These are phyloP conservation scores for Nemania abortiva DNA, from an alignment of 2,329 filamentous ascomycete species.

Conservation along the genomic window DNA sequence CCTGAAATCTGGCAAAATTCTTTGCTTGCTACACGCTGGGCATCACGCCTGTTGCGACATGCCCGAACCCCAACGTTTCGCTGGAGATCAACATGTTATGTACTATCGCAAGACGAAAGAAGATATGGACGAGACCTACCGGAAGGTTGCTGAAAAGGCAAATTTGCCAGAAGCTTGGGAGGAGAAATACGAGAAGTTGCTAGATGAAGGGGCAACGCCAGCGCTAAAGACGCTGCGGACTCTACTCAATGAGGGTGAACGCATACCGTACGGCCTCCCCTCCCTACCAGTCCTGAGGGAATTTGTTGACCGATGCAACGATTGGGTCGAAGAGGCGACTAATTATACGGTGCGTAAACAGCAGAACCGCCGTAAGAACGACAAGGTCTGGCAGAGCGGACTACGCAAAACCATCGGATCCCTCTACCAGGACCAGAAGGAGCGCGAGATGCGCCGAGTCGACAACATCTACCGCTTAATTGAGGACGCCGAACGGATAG, in stretches of 20 bases:
- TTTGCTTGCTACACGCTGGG: slow-evolving; percentile 87
- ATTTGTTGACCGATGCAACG: slow-evolving; percentile 96
- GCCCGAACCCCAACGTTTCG: slow-evolving; percentile 73
- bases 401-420: slow-evolving; percentile 75
- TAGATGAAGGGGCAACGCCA: slow-evolving; percentile 86
- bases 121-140: slow-evolving; percentile 72
- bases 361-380: slow-evolving; percentile 95
- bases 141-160: slow-evolving; percentile 88
- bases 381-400: slow-evolving; percentile 84
- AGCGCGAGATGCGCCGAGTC: slow-evolving; percentile 88
- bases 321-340: slow-evolving; percentile 97
- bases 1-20: slow-evolving; percentile 79
- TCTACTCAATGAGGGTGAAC: slow-evolving; percentile 92
- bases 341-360: slow-evolving; percentile 97
- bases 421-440: slow-evolving; percentile 76
- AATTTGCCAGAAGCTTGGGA: slow-evolving; percentile 88
- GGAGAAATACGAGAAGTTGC: slow-evolving; percentile 85
- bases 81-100: slow-evolving; percentile 77
- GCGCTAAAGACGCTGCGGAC: slow-evolving; percentile 87
- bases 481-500: slow-evolving; percentile 83
- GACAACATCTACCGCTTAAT: slow-evolving; percentile 89
- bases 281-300: slow-evolving; percentile 84
- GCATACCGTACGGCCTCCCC: slow-evolving; percentile 89
- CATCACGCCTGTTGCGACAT: slow-evolving; percentile 82
- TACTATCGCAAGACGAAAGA: slow-evolving; percentile 82